Evolutionary conservation across 805 yeast species (phyloP).

Genomic region (Maudiozyma turicensis): DNA sequence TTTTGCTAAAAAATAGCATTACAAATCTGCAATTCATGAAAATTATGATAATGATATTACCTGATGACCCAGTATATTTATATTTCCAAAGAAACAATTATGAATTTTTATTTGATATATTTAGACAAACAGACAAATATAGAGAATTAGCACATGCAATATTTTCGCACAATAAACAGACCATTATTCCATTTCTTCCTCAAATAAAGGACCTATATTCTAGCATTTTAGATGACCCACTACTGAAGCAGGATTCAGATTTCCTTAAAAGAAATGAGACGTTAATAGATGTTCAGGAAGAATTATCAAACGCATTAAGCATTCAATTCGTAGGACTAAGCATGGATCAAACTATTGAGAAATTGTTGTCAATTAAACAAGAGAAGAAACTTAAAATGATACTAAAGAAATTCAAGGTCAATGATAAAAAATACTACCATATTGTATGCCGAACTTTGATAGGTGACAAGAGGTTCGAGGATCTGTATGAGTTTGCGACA

Average conservation of each 20-base stretch:
- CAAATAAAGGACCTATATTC: constrained; percentile 27
- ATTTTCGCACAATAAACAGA: constrained; percentile 24
- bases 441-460: constrained; percentile 41
- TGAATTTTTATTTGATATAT: constrained; percentile 42
- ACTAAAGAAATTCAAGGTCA: constrained; percentile 44
- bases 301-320: constrained; percentile 34
- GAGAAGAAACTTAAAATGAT: constrained; percentile 38
- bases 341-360: constrained; percentile 38
- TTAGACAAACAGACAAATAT: constrained; percentile 54
- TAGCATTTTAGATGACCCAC: constrained; percentile 6
- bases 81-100: constrained; percentile 29
- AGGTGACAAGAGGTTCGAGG: constrained; percentile 42
- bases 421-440: constrained; percentile 48
- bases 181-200: constrained; percentile 26
- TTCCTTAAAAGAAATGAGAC: constrained; percentile 36
- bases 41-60: constrained; percentile 39
- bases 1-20: constrained; percentile 42
- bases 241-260: constrained; percentile 13
- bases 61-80: constrained; percentile 23
- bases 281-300: constrained; percentile 36
- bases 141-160: constrained; percentile 38
- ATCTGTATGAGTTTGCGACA: constrained; percentile 43
- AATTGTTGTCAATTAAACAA: constrained; percentile 41
- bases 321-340: constrained; percentile 35
- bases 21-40: constrained; percentile 62